These are phyloP conservation scores for Aureobasidium sp. DNA, from an alignment of 2,329 filamentous ascomycete genomes.

Conservation along the genomic window DNA sequence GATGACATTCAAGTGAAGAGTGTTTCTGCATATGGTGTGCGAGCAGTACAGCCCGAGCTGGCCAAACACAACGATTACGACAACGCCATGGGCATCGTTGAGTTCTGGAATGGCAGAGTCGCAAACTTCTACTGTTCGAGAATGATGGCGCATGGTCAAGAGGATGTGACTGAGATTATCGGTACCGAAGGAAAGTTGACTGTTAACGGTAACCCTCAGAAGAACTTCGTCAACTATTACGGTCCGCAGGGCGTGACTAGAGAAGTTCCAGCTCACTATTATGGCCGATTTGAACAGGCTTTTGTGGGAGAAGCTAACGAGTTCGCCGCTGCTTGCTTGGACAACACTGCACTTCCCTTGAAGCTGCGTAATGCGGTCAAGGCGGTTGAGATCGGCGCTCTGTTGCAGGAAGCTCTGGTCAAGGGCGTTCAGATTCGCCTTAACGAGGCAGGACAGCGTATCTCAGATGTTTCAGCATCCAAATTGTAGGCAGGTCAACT, in stretches of 20 bases:
- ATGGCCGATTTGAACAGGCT: slow-evolving; percentile 16
- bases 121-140: slow-evolving; percentile 40
- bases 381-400: slow-evolving; percentile 16
- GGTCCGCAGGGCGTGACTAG: slow-evolving; percentile 7
- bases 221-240: slow-evolving; percentile 15
- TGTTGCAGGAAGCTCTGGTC: slow-evolving; percentile 15
- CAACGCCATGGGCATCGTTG: slow-evolving; percentile 39
- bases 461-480: background rate
- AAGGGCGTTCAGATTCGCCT: slow-evolving; percentile 14
- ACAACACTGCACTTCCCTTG: slow-evolving; percentile 11
- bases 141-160: slow-evolving; percentile 38
- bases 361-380: slow-evolving; percentile 12
- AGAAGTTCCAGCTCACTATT: slow-evolving; percentile 17
- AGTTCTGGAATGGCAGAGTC: slow-evolving; percentile 40
- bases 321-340: slow-evolving; percentile 14
- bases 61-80: slow-evolving; percentile 36
- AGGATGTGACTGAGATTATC: slow-evolving; percentile 38
- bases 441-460: slow-evolving; percentile 15
- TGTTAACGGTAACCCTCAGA: slow-evolving; percentile 20
- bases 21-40: slow-evolving; percentile 21
- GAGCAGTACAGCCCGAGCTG: slow-evolving; percentile 33
- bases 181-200: slow-evolving; percentile 35
- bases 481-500: background rate
- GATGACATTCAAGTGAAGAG: slow-evolving; percentile 32
- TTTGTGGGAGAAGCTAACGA: slow-evolving; percentile 17